These are phyloP conservation scores for Haematococcus lacustris DNA, from an alignment of 139 green algal species.

Conservation along the genomic window DNA sequence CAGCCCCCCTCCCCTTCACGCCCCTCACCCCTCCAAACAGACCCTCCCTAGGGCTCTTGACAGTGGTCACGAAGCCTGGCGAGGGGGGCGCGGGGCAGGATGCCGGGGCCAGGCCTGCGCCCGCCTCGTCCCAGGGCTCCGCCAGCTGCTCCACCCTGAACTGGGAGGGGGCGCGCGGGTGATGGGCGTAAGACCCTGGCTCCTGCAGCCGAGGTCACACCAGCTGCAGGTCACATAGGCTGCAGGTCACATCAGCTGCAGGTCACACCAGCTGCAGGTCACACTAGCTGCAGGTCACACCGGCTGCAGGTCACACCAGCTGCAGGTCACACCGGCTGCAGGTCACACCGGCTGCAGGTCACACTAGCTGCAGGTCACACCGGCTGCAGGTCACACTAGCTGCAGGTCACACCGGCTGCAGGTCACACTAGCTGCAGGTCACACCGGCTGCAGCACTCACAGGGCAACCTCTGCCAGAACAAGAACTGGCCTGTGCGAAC, in stretches of 20 bases:
- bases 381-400: not conserved
- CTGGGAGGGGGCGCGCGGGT: constrained; percentile 6
- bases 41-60: constrained; percentile 8
- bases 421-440: no score
- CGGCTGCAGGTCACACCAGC: no score
- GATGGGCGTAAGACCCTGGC: constrained; percentile 9
- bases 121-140: constrained; percentile 44
- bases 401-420: no score
- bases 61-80: constrained; percentile 6
- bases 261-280: no score
- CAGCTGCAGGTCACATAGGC: not conserved
- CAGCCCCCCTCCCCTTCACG: no score
- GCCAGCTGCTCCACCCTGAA: constrained; percentile 35
- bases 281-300: no score
- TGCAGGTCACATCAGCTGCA: not conserved
- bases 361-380: not conserved
- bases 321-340: no score
- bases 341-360: no score
- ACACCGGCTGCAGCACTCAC: no score
- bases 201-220: constrained; percentile 9
- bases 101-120: no score
- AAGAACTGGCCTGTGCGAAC: no score
- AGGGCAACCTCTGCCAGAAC: no score
- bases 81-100: not conserved
- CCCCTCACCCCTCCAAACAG: constrained; percentile 22